Evolutionary conservation across 768 basidiomycete species (phyloP).

Genomic region (Serendipita sp.): DNA sequence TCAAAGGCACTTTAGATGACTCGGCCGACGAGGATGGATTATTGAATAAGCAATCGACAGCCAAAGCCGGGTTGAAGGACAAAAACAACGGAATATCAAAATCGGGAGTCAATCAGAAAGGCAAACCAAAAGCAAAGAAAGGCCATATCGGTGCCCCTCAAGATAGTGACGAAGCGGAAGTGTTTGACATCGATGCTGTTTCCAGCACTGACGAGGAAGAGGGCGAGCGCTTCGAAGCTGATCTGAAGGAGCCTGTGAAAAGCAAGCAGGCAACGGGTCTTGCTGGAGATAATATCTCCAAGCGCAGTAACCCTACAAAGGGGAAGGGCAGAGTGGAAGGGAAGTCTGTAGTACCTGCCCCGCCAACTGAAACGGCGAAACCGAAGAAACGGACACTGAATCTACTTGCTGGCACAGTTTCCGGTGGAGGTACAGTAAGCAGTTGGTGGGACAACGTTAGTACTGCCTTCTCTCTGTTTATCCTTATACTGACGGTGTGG

Average conservation of each 20-base stretch:
- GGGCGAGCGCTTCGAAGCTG: background rate
- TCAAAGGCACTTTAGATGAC: background rate
- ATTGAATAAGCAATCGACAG: background rate
- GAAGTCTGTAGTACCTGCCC: background rate
- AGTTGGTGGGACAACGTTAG: background rate
- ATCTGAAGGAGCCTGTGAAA: background rate
- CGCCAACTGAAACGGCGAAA: background rate
- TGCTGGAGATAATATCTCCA: background rate
- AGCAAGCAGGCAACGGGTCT: background rate
- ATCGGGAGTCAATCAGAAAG: background rate
- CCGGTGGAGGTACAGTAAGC: background rate
- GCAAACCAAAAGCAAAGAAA: background rate
- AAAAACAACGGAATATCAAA: background rate
- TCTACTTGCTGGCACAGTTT: background rate
- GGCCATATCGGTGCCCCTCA: background rate
- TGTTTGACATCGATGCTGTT: background rate
- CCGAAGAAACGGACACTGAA: background rate
- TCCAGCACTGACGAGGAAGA: background rate
- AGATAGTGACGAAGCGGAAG: background rate
- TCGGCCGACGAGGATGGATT: background rate
- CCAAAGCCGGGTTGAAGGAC: background rate
- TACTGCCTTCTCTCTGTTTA: background rate
- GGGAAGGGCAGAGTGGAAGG: background rate
- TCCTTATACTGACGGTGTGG: background rate
- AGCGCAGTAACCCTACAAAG: background rate